Conservation (phyloP, 108 stramenopile genomes). For the Chaetoceros muelleri region DNA sequence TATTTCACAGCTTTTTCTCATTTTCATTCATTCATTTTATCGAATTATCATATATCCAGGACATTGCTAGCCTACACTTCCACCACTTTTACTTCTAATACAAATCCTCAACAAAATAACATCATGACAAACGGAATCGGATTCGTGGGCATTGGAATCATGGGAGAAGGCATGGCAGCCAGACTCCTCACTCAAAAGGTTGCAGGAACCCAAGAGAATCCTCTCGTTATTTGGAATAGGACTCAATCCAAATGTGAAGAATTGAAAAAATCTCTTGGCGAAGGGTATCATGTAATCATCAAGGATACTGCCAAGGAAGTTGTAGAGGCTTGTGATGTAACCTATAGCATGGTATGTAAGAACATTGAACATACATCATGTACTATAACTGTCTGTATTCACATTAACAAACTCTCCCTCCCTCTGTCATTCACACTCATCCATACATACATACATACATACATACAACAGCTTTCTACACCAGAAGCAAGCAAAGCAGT, state of each 20-base stretch:
- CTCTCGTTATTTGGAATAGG: slow-evolving; percentile 81
- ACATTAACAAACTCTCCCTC: no score
- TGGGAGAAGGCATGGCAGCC: slow-evolving; percentile 88
- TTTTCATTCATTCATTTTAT: no score
- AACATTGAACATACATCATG: neutral
- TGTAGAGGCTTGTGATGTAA: slow-evolving; percentile 58
- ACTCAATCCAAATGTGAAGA: slow-evolving; percentile 42
- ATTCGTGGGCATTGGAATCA: slow-evolving; percentile 87
- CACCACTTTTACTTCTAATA: neutral
- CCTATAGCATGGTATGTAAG: slow-evolving; percentile 53
- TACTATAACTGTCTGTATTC: neutral
- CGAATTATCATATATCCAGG: no score
- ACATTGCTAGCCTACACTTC: neutral
- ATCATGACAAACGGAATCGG: slow-evolving; percentile 29
- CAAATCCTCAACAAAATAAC: neutral
- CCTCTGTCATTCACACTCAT: neutral
- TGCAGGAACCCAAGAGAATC: slow-evolving; percentile 43
- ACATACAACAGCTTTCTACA: slow-evolving; percentile 58
- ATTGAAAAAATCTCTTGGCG: slow-evolving; percentile 48
- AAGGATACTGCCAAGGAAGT: slow-evolving; percentile 64
- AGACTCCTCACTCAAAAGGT: slow-evolving; percentile 64
- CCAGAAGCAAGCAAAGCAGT: slow-evolving; percentile 76
- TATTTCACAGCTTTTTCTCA: no score
- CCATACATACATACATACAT: slow-evolving; percentile 12
- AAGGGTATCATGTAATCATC: slow-evolving; percentile 32